phyloP scores from a whole-genome alignment of 352 stramenopile species.

The Phytopythium chamaehyphon region DNA sequence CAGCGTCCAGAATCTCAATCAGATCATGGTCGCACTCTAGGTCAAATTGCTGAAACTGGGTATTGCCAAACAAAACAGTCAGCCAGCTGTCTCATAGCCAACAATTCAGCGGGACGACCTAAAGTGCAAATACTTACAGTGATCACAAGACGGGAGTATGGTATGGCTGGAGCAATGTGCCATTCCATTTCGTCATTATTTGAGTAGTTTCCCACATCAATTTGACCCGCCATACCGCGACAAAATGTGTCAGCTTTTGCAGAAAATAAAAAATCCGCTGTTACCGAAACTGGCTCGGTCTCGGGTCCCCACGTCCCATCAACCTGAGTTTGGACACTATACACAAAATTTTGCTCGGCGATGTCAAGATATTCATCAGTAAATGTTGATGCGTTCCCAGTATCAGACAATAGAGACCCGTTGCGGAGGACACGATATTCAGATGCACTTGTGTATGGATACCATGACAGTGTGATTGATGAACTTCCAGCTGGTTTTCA shows the following conservation, averaged over 20 bases:
- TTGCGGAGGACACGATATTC: conserved; percentile 37
- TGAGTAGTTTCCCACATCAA: conserved; percentile 31
- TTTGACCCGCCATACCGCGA: conserved; percentile 11
- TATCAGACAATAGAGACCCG: conserved; percentile 13
- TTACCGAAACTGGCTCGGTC: conserved; percentile 11
- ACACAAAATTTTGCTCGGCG: conserved; percentile 15
- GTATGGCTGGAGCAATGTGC: conserved; percentile 23
- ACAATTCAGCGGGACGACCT: not conserved
- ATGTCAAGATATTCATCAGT: conserved; percentile 7
- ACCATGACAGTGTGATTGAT: conserved; percentile 38
- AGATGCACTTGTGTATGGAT: conserved; percentile 26
- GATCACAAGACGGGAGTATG: conserved; percentile 26
- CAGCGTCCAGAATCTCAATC: conserved; percentile 32
- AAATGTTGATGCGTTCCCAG: conserved; percentile 6
- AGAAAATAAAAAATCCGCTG: conserved; percentile 11
- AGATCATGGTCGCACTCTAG: conserved; percentile 69
- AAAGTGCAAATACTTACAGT: conserved; percentile 13
- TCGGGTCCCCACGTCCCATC: not conserved
- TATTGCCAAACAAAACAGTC: conserved; percentile 3
- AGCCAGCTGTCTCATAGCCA: too few relatives aligned
- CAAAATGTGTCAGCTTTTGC: conserved; percentile 18
- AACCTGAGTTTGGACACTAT: conserved; percentile 15
- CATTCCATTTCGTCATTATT: conserved; percentile 28
- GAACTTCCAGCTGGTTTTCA: conserved; percentile 23
- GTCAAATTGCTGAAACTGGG: conserved; percentile 35